Percentiles rank a stretch among this genome's conserved stretches.
phyloP scores from a whole-genome alignment of 805 yeast species.

The Saturnispora bothae region DNA sequence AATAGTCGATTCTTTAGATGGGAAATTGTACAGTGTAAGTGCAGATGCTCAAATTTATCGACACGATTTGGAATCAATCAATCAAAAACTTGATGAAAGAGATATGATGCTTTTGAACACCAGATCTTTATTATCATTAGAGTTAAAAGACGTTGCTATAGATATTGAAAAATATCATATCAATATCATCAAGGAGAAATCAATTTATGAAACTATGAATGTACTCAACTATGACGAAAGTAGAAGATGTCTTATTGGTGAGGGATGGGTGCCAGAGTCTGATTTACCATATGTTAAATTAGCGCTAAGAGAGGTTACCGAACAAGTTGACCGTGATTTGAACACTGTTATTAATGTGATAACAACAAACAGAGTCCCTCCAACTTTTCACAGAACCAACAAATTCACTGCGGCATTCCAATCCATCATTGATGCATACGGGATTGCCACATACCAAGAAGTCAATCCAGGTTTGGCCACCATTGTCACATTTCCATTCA shows the following conservation, averaged over 20 bases:
- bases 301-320: conserved; percentile 56
- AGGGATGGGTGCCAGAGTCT: conserved; percentile 91
- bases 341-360: conserved; percentile 51
- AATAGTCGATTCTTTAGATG: conserved; percentile 84
- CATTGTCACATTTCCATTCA: conserved; percentile 65
- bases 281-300: conserved; percentile 59
- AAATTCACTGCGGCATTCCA: conserved; percentile 64
- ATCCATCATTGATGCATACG: conserved; percentile 65
- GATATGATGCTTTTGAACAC: conserved; percentile 51
- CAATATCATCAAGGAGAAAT: conserved; percentile 65
- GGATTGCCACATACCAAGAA: conserved; percentile 65
- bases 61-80: conserved; percentile 40
- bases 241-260: conserved; percentile 83
- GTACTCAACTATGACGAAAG: conserved; percentile 69
- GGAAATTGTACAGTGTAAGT: conserved; percentile 56
- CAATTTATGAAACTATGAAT: conserved; percentile 70
- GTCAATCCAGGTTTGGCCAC: conserved; percentile 73
- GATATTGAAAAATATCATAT: conserved; percentile 69
- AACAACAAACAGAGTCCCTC: conserved; percentile 57
- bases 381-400: conserved; percentile 60
- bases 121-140: conserved; percentile 60
- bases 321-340: conserved; percentile 32
- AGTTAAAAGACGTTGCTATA: conserved; percentile 66
- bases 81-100: conserved; percentile 29
- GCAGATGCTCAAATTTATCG: conserved; percentile 31